Evolutionary conservation across 2,329 filamentous ascomycete genomes (phyloP).

Genomic region (Fusarium lyarnte): DNA sequence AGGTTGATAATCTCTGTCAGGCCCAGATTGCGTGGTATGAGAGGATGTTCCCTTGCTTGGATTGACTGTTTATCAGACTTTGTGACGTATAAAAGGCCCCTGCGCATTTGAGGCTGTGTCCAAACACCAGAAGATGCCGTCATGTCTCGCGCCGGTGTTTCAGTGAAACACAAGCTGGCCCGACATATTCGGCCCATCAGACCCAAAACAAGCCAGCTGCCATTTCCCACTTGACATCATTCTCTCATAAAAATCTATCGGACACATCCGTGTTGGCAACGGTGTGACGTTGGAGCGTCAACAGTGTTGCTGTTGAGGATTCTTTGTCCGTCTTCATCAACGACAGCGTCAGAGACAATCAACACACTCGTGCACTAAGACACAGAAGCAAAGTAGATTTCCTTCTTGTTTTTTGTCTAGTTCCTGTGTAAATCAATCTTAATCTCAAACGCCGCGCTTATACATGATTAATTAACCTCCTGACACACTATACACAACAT

Average conservation of each 20-base stretch:
- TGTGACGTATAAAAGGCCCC: constrained; percentile 23
- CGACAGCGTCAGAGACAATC: constrained; percentile 9
- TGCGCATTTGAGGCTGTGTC: neutral
- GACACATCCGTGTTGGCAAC: neutral
- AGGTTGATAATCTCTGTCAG: neutral
- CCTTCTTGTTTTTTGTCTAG: constrained; percentile 43
- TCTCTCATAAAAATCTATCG: neutral
- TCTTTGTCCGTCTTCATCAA: neutral
- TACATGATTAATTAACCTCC: constrained; percentile 45
- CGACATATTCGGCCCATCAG: constrained; percentile 7
- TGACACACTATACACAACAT: constrained; percentile 29
- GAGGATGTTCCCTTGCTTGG: constrained; percentile 16
- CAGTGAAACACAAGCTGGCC: constrained; percentile 22
- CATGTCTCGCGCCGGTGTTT: constrained; percentile 37
- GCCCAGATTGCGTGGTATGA: constrained; percentile 1
- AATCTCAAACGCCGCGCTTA: constrained; percentile 52
- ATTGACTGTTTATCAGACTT: constrained; percentile 16
- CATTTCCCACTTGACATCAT: constrained; percentile 24
- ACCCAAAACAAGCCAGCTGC: constrained; percentile 1
- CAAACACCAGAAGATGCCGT: constrained; percentile 28
- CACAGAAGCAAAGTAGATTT: constrained; percentile 33
- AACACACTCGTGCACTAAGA: constrained; percentile 19
- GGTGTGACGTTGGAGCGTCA: constrained; percentile 10
- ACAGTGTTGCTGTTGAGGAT: neutral
- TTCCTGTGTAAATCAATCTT: constrained; percentile 43